Evolutionary conservation across 805 yeast genomes (phyloP), one percentile per base, ranked within the genome.

Genomic region (Kuraishia capsulata): DNA sequence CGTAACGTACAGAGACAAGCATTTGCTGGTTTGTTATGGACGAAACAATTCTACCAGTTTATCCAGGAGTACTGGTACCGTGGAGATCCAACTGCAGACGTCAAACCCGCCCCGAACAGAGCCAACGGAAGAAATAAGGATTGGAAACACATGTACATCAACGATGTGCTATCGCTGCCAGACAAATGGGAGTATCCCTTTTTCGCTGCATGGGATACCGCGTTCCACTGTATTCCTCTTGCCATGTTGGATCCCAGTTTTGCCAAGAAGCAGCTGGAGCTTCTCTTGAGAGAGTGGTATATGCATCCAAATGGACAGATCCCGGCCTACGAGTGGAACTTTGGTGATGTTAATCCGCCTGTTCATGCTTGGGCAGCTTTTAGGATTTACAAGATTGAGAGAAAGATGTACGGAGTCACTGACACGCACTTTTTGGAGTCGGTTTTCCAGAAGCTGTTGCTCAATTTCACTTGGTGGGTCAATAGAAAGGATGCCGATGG

Each of bases 261-360:
- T 63, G 94, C 96, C 26, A 88, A 88, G 58, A 80, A 76, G 49
- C 96, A 88, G 62, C 70, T 88, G 48, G 95, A 82, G 55, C 64
- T 88, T 41, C 65, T 88, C 56, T 81, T 95, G 23, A 72, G 96
- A 53, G 97, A 88, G 61, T 88, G 96, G 96, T 88, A 88, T 56
- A 86, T 87, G 94, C 96, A 90, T 56, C 96, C 96, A 34, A 88
- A 88, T 56, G 97, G 97, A n/a, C 96, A 89, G 60, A 76, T 87
- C 46, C 96, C 97, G 0, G 96, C 96, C 11, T 88, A 88, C 57
- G 97, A 88, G 61, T 88, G 97, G 97, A 88, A 89, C 57, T 88
- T 88, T 52, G 68, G 83, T 44, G 97, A 88, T 58, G 95, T 89
- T n/a, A 88, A 88, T 56, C 97, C 97, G 1, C 97, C 97, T 0